Evolutionary conservation across 805 yeast genomes (phyloP).

Genomic region (Schwanniomyces sp.): DNA sequence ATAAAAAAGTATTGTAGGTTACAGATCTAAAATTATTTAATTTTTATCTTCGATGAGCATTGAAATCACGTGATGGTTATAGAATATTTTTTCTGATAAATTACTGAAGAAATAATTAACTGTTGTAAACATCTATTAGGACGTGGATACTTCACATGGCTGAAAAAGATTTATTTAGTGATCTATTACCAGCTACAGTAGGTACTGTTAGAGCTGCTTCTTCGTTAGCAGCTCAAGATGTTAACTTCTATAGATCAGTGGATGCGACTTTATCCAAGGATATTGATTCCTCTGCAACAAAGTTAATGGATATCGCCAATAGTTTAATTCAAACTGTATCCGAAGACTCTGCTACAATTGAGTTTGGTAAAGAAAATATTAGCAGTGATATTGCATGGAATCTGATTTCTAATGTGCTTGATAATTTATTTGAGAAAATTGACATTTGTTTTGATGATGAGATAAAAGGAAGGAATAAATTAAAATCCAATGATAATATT

Average conservation of each 20-base stretch:
- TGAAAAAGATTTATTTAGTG: slow-evolving; percentile 7
- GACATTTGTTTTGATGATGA: slow-evolving; percentile 64
- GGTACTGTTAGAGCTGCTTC: slow-evolving; percentile 64
- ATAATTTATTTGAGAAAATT: slow-evolving; percentile 70
- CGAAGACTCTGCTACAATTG: slow-evolving; percentile 26
- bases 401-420: slow-evolving; percentile 60
- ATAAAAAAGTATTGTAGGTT: neutral
- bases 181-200: slow-evolving; percentile 48
- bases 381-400: slow-evolving; percentile 55
- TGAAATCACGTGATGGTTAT: slow-evolving; percentile 3
- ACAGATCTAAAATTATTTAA: neutral
- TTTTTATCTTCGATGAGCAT: slow-evolving; percentile 5
- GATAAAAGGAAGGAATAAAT: slow-evolving; percentile 18
- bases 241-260: slow-evolving; percentile 68
- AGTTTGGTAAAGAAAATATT: slow-evolving; percentile 44
- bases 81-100: neutral
- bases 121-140: neutral
- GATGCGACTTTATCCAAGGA: slow-evolving; percentile 46
- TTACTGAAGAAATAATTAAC: neutral
- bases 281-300: slow-evolving; percentile 40
- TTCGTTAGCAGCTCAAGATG: slow-evolving; percentile 74
- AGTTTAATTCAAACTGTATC: slow-evolving; percentile 19
- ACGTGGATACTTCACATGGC: neutral
- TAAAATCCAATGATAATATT: slow-evolving; percentile 17
- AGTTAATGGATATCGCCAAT: slow-evolving; percentile 35